Evolutionary conservation across 2,329 filamentous ascomycete species (phyloP).

Genomic region (Immersiporthe knoxdaviesiana): DNA sequence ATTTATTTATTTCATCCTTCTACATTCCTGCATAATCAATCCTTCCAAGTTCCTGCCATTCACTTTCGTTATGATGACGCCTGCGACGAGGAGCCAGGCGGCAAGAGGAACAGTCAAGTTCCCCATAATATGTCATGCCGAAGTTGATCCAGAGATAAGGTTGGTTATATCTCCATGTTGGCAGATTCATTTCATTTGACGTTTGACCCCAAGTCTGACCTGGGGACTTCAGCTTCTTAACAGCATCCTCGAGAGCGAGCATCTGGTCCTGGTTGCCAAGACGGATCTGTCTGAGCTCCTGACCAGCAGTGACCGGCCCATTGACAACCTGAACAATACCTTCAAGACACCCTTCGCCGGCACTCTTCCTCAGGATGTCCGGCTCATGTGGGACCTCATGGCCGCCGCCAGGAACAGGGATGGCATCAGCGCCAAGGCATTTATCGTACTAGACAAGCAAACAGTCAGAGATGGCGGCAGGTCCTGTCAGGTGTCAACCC

Average conservation of each 20-base stretch:
- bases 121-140: neutral
- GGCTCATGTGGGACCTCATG: neutral
- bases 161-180: no score
- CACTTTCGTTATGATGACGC: neutral
- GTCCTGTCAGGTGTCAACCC: neutral
- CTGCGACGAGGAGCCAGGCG: neutral
- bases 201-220: neutral
- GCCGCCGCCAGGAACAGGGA: neutral
- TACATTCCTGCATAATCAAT: neutral
- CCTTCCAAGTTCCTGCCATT: neutral
- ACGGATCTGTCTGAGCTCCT: neutral
- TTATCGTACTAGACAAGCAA: neutral
- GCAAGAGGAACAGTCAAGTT: neutral
- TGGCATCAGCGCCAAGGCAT: neutral
- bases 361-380: neutral
- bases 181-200: neutral
- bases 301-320: neutral
- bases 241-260: neutral
- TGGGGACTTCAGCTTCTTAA: neutral
- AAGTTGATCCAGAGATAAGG: neutral
- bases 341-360: neutral
- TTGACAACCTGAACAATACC: neutral
- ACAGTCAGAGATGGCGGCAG: neutral
- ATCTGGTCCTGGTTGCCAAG: neutral
- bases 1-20: neutral